Evolutionary conservation across 1,284 basidiomycete genomes (phyloP).

Genomic region (Boletus semigastroideus): DNA sequence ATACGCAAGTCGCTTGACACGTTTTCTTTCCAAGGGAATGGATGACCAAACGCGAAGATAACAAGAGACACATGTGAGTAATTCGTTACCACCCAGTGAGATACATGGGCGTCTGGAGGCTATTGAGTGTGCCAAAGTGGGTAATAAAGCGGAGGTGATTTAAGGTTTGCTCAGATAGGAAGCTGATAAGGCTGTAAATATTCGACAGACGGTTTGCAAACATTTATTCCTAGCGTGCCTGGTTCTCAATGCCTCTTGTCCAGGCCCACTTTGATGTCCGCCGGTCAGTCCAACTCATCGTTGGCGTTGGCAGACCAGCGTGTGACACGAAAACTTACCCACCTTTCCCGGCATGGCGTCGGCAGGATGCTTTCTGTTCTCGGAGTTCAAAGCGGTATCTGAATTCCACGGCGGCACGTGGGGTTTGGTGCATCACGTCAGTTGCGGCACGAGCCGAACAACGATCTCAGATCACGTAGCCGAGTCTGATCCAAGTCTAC

Average conservation of each 20-base stretch:
- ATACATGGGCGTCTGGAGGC: constrained; percentile 19
- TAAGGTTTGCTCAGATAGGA: constrained; percentile 30
- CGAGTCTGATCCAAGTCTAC: constrained; percentile 16
- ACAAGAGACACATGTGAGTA: constrained; percentile 17
- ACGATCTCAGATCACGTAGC: constrained; percentile 32
- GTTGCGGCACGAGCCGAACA: constrained; percentile 24
- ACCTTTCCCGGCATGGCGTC: constrained; percentile 4
- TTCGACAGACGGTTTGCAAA: not conserved
- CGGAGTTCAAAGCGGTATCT: constrained; percentile 13
- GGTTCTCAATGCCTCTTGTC: not conserved
- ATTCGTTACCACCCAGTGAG: constrained; percentile 26
- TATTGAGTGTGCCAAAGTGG: constrained; percentile 18
- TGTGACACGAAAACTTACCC: no score
- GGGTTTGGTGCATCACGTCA: constrained; percentile 21
- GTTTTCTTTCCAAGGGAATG: not conserved
- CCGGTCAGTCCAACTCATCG: no score
- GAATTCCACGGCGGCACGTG: constrained; percentile 26
- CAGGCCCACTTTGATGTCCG: not conserved
- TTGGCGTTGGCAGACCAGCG: no score
- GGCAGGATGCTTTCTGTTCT: constrained; percentile 14
- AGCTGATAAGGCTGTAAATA: constrained; percentile 17
- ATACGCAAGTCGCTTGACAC: not conserved
- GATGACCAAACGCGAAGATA: constrained; percentile 7
- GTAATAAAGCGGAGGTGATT: constrained; percentile 24
- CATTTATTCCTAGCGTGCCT: constrained; percentile 2